phyloP scores from a whole-genome alignment of 2,329 filamentous ascomycete genomes.

The Aspergillus oerlinghausenensis region DNA sequence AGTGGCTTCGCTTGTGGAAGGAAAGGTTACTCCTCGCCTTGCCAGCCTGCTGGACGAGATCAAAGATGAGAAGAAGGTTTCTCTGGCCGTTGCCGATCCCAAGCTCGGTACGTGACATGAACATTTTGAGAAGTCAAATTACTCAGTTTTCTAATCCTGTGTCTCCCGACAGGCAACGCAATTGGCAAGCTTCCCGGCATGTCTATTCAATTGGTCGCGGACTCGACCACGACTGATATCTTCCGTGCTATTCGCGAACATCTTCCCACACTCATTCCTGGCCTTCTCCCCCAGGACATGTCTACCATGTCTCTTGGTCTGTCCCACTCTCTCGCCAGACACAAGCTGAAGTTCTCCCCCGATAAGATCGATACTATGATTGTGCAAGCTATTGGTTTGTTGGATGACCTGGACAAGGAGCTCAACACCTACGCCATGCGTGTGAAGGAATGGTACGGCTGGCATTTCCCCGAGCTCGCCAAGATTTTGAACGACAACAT shows the following conservation, averaged over 20 bases:
- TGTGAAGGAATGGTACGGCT: slow-evolving; percentile 99
- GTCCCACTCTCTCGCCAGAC: slow-evolving; percentile 90
- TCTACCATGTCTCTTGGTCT: slow-evolving; percentile 94
- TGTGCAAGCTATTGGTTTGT: slow-evolving; percentile 87
- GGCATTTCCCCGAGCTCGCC: slow-evolving; percentile 98
- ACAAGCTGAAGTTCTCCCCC: slow-evolving; percentile 97
- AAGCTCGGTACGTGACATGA: slow-evolving; percentile 60
- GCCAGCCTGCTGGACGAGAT: slow-evolving; percentile 76
- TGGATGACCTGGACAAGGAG: slow-evolving; percentile 98
- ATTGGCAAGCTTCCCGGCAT: slow-evolving; percentile 90
- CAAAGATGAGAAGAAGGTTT: slow-evolving; percentile 97
- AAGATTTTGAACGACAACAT: slow-evolving; percentile 97
- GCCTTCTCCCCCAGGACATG: slow-evolving; percentile 77
- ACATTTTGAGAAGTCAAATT: neutral
- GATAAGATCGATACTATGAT: slow-evolving; percentile 99
- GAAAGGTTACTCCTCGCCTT: slow-evolving; percentile 89
- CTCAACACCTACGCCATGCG: slow-evolving; percentile 98
- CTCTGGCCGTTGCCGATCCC: slow-evolving; percentile 86
- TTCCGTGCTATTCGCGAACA: slow-evolving; percentile 93
- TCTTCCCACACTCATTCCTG: slow-evolving; percentile 83
- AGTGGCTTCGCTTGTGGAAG: slow-evolving; percentile 80
- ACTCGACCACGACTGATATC: slow-evolving; percentile 77
- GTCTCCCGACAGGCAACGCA: slow-evolving; percentile 57
- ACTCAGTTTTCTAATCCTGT: slow-evolving; percentile 12
- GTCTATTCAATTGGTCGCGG: slow-evolving; percentile 76